phyloP scores from a whole-genome alignment of 75 land plant genomes.

The Selaginella moellendorffii region DNA sequence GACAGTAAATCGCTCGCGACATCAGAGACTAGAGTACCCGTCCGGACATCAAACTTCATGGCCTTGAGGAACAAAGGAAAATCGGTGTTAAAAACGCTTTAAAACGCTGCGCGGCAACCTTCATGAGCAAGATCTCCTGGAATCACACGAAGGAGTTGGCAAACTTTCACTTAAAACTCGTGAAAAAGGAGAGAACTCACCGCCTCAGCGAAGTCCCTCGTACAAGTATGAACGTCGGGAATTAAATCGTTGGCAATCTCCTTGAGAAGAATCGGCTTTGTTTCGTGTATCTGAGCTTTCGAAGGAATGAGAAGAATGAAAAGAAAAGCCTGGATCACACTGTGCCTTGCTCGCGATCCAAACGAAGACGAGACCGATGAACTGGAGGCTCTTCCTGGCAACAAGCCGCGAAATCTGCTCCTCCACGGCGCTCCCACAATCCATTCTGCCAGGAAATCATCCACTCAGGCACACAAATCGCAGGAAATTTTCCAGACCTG shows the following conservation, averaged over 20 bases:
- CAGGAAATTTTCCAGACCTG: background rate
- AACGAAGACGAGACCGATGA: background rate
- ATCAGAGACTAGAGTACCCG: background rate
- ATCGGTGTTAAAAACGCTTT: no score
- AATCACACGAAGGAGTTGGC: background rate
- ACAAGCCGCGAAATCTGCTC: background rate
- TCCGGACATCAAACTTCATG: slow-evolving; percentile 4
- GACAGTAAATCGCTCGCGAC: background rate
- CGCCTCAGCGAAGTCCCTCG: background rate
- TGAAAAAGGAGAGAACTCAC: background rate
- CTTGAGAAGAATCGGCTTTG: background rate
- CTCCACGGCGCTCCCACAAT: background rate
- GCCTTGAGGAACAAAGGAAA: background rate
- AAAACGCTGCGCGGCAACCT: no score
- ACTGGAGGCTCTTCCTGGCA: slow-evolving; percentile 1
- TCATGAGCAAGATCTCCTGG: background rate
- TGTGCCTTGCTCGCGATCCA: slow-evolving; percentile 10
- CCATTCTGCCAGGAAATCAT: background rate
- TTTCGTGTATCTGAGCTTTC: slow-evolving; percentile 1
- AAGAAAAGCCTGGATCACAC: no score
- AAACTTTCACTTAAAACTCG: background rate
- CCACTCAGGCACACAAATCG: background rate
- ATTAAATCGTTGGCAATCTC: slow-evolving; percentile 4
- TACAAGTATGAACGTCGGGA: background rate
- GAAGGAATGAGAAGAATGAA: no score